These are phyloP conservation scores for Ascochyta clinopodiicola DNA, from an alignment of 2,329 filamentous ascomycete species.

Conservation along the genomic window DNA sequence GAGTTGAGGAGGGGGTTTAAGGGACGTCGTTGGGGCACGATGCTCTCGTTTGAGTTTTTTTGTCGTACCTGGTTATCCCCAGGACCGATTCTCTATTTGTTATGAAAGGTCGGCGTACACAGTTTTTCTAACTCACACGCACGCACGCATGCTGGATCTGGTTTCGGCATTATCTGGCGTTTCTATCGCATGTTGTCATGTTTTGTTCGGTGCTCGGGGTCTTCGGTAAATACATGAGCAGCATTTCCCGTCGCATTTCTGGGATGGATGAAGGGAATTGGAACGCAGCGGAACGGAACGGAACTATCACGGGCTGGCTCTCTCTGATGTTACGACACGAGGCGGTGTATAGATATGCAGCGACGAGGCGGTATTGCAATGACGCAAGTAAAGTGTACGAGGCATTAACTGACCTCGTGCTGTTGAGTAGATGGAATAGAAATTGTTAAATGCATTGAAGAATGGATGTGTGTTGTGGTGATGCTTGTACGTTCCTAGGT, in stretches of 20 bases:
- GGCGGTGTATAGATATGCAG: slow-evolving; percentile 18
- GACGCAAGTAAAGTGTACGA: slow-evolving; percentile 1
- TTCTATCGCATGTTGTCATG: slow-evolving; percentile 13
- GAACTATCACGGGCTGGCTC: slow-evolving; percentile 18
- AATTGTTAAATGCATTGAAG: background rate
- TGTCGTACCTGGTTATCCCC: background rate
- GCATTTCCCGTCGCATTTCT: slow-evolving; percentile 19
- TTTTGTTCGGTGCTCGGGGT: slow-evolving; percentile 9
- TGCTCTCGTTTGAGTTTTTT: background rate
- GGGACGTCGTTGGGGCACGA: background rate
- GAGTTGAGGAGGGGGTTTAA: background rate
- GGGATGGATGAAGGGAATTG: slow-evolving; percentile 1
- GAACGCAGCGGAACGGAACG: background rate
- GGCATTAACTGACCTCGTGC: slow-evolving; percentile 2
- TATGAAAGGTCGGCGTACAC: slow-evolving; percentile 8
- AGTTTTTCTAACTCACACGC: slow-evolving; percentile 10
- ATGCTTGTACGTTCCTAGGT: no score
- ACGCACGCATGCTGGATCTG: slow-evolving; percentile 8
- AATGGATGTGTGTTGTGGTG: no score
- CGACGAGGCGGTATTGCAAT: slow-evolving; percentile 1
- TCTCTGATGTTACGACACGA: slow-evolving; percentile 19
- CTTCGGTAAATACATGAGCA: slow-evolving; percentile 20
- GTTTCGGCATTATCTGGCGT: slow-evolving; percentile 30
- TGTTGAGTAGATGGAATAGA: slow-evolving; percentile 2
- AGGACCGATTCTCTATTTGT: slow-evolving; percentile 1